phyloP scores from a whole-genome alignment of 2,329 filamentous ascomycete species.

The Cercospora brassicicola region DNA sequence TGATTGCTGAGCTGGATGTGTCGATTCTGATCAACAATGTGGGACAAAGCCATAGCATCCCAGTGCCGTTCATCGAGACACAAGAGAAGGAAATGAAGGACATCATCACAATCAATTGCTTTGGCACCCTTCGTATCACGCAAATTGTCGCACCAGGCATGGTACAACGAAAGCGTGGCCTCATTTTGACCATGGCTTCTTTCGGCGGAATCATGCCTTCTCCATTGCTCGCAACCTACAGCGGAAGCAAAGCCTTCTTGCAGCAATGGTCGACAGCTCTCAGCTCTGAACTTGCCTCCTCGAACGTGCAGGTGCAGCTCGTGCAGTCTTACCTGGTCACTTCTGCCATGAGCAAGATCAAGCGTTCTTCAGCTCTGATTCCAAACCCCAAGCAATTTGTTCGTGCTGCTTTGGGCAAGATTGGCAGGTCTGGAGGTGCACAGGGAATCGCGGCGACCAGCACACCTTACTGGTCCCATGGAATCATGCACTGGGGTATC shows the following conservation, averaged over 20 bases:
- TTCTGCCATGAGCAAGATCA: slow-evolving; percentile 95
- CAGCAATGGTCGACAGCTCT: slow-evolving; percentile 93
- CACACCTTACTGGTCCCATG: slow-evolving; percentile 92
- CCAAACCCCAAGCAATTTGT: slow-evolving; percentile 84
- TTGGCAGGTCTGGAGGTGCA: slow-evolving; percentile 74
- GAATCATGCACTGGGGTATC: slow-evolving; percentile 80
- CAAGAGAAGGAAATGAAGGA: slow-evolving; percentile 75
- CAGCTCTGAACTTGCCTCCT: slow-evolving; percentile 74
- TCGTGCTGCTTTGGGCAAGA: slow-evolving; percentile 70
- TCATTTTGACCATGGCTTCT: slow-evolving; percentile 96
- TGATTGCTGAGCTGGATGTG: slow-evolving; percentile 68
- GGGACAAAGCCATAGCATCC: slow-evolving; percentile 88
- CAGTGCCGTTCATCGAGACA: slow-evolving; percentile 83
- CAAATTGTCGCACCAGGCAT: slow-evolving; percentile 82
- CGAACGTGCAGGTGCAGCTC: slow-evolving; percentile 85
- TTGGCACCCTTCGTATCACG: slow-evolving; percentile 84
- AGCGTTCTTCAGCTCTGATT: slow-evolving; percentile 72
- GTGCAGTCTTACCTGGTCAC: slow-evolving; percentile 91
- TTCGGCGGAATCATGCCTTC: slow-evolving; percentile 92
- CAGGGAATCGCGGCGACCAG: slow-evolving; percentile 79
- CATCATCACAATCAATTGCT: slow-evolving; percentile 94
- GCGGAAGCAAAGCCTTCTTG: slow-evolving; percentile 95
- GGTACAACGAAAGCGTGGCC: slow-evolving; percentile 76
- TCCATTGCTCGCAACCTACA: slow-evolving; percentile 91
- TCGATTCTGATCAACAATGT: slow-evolving; percentile 95